Conservation (phyloP, 192 early-diverging fungal genomes). For the Coemansia sp. region DNA sequence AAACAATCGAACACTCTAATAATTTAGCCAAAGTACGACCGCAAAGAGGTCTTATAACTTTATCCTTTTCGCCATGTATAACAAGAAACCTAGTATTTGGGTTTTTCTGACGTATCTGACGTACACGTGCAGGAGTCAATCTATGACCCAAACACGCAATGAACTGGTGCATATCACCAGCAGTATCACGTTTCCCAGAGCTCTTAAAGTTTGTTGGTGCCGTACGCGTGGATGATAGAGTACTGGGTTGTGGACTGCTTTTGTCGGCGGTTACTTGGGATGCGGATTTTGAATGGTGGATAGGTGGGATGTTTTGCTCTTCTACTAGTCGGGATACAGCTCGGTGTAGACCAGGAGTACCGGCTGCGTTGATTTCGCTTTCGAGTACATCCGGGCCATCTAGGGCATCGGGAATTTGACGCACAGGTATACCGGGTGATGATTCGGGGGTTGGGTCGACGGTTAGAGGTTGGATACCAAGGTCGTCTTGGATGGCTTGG, state of each 20-base stretch:
- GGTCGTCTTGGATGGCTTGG: constrained; percentile 21
- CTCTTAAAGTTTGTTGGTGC: not conserved
- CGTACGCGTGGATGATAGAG: too few species aligned
- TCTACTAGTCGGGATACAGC: too few species aligned
- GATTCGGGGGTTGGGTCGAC: too few species aligned
- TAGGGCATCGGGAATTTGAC: not conserved
- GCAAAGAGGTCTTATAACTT: constrained; percentile 40
- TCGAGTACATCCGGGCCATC: not conserved
- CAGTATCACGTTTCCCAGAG: constrained; percentile 14
- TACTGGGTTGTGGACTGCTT: too few species aligned
- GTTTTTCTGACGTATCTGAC: constrained; percentile 13
- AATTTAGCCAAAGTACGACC: constrained; percentile 41
- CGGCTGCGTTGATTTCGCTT: too few species aligned
- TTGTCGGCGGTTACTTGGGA: too few species aligned
- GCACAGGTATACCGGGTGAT: too few species aligned
- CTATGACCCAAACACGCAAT: constrained; percentile 47
- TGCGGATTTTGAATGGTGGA: not conserved
- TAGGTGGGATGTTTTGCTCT: too few species aligned
- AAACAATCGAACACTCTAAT: constrained; percentile 30
- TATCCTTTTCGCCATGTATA: constrained; percentile 48
- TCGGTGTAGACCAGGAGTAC: too few species aligned
- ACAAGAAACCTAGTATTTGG: constrained; percentile 36
- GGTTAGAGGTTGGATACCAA: too few species aligned
- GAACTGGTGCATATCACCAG: constrained; percentile 49
- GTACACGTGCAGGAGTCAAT: constrained; percentile 23